Evolutionary conservation across 2,329 filamentous ascomycete species (phyloP), one percentile per base, ranked within the genome.

Genomic region (Coniochaeta sp.): DNA sequence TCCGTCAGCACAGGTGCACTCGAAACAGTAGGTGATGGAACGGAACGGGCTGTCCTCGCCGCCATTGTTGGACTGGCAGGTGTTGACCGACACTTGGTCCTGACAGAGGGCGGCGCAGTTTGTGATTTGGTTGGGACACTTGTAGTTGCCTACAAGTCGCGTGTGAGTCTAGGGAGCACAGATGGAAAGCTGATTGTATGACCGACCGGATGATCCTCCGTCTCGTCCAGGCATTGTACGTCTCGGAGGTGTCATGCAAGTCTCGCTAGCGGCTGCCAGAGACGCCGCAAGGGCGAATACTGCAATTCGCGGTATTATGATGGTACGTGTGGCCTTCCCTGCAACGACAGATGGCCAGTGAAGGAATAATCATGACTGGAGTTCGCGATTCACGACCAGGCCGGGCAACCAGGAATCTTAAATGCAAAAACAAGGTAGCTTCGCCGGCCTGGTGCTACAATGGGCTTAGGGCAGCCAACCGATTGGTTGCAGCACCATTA

Each of bases 1-100:
- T 2, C 58, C 58, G 58, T 55, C 47, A 22, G 58, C 28, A 34
- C 58, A 59, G 33, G 34, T 28, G 58, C 58, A 59, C 28, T 59
- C 44, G 33, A 33, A 59, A 47, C 58, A 59, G 58, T 59, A 59
- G 6, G 44, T 56, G 47, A 54, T 52, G 43, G 12, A 4, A 2
- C 44, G 1, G 50, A 59, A 59, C 7, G 58, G 58, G 34, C 43
- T 54, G 47, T 59, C 58, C 17, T 22, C 4, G 47, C 58, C 58
- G n/a, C 31, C 34, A 43, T 56, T 59, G 58, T 59, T 22, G 47
- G 44, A 55, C 1, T 17, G 28, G 47, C 58, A 59, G 3, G 31
- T 59, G 58, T 59, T 59, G 58, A 28, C 31, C 3, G 19, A 19
- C 5, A 58, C 44, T 56, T 47, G 61, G 57, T 17, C 11, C 47